Conservation (phyloP, 2,329 filamentous ascomycete genomes). For the Zymoseptoria pseudotritici region DNA sequence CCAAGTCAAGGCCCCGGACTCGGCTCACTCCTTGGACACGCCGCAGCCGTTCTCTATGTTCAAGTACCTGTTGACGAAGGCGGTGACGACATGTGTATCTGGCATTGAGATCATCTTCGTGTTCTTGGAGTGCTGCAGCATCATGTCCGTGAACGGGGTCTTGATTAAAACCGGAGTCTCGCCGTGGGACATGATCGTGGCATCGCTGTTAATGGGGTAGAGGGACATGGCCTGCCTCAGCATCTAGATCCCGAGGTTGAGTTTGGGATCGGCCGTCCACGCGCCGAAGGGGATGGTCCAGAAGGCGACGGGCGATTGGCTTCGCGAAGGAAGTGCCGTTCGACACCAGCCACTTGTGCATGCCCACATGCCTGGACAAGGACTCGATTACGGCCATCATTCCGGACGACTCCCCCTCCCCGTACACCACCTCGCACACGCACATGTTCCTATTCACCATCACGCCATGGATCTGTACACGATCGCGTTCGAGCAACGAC, state of each 20-base stretch:
- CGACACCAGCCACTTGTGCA: neutral
- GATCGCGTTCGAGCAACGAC: too few species aligned
- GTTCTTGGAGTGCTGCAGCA: neutral
- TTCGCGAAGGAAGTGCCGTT: neutral
- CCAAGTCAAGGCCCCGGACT: neutral
- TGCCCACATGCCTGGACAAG: neutral
- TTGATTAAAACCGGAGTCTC: neutral
- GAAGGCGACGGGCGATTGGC: neutral
- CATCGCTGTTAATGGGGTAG: constrained; percentile 2
- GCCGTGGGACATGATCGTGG: constrained; percentile 3
- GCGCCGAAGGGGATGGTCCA: neutral
- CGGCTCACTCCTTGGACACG: neutral
- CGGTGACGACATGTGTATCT: neutral
- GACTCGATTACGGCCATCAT: neutral
- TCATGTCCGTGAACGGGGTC: constrained; percentile 2
- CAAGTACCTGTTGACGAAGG: neutral
- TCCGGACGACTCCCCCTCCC: neutral
- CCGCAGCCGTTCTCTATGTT: constrained; percentile 2
- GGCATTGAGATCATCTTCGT: neutral
- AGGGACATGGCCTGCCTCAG: constrained; percentile 1
- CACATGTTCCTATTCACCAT: neutral
- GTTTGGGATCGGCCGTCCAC: constrained; percentile 3
- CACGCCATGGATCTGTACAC: neutral
- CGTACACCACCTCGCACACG: neutral
- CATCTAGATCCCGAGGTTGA: constrained; percentile 4